These are phyloP conservation scores for Pholiota adiposa DNA, from an alignment of 1,284 basidiomycete species.

Conservation along the genomic window DNA sequence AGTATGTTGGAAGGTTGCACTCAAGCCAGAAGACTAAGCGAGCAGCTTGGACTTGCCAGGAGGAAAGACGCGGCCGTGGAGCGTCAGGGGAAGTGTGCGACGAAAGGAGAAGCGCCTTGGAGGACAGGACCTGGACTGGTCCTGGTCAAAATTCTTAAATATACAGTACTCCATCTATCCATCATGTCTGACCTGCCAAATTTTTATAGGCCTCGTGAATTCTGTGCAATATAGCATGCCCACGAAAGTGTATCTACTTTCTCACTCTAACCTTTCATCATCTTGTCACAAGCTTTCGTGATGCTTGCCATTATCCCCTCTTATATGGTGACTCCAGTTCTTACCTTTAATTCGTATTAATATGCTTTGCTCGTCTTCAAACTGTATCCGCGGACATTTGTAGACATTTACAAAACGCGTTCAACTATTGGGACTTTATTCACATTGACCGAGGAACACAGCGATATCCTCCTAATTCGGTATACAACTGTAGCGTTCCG, in stretches of 20 bases:
- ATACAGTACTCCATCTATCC: neutral
- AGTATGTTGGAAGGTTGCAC: constrained; percentile 83
- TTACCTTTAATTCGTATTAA: constrained; percentile 36
- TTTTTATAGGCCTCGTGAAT: constrained; percentile 72
- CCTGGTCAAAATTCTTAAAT: constrained; percentile 37
- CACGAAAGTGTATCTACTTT: constrained; percentile 57
- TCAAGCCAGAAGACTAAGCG: constrained; percentile 91
- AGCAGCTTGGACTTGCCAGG: constrained; percentile 89
- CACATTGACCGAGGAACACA: constrained; percentile 47
- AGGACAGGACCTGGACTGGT: constrained; percentile 92
- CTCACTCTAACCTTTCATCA: constrained; percentile 8
- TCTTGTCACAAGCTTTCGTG: too few species aligned
- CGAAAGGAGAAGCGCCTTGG: constrained; percentile 94
- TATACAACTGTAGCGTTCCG: too few species aligned
- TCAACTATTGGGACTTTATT: neutral
- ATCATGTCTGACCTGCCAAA: constrained; percentile 7
- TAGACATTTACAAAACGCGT: constrained; percentile 6
- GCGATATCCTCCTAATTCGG: too few species aligned
- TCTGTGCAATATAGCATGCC: constrained; percentile 85
- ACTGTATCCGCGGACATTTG: constrained; percentile 11
- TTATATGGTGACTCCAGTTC: constrained; percentile 25
- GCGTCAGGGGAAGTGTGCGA: constrained; percentile 96
- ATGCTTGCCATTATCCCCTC: constrained; percentile 11
- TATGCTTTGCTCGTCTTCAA: constrained; percentile 24
- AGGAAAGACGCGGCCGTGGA: constrained; percentile 96